A percentile compares a stretch with the other conserved stretches of the same genome.
Evolutionary conservation across 768 basidiomycete species (phyloP).

Genomic region (Pleurotus tuber-regium): DNA sequence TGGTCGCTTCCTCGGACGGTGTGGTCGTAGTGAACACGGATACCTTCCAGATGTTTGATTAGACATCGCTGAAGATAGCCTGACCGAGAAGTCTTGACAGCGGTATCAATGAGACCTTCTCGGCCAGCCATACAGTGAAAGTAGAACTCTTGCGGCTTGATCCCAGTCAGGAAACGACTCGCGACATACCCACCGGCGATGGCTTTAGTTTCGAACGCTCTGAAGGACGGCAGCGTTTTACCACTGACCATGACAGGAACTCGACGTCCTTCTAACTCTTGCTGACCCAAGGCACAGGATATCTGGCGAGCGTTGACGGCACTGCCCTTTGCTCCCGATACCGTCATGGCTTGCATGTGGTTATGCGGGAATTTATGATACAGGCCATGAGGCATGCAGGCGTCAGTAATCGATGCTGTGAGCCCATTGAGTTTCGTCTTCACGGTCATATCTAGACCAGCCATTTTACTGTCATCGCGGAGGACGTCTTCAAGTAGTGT

Average conservation of each 20-base stretch:
- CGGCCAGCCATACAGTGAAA: constrained; percentile 99
- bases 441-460: constrained; percentile 90
- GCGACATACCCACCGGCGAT: constrained; percentile 98
- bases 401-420: constrained; percentile 86
- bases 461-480: constrained; percentile 96
- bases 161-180: constrained; percentile 96
- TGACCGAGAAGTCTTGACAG: constrained; percentile 97
- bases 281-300: constrained; percentile 96
- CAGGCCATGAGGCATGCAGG: constrained; percentile 81
- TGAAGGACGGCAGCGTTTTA: constrained; percentile 96
- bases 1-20: constrained; percentile 95
- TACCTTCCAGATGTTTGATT: constrained; percentile 97
- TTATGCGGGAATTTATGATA: constrained; percentile 95
- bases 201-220: constrained; percentile 95
- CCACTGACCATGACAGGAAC: constrained; percentile 99
- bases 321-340: constrained; percentile 97
- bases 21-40: constrained; percentile 96
- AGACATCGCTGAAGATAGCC: constrained; percentile 97
- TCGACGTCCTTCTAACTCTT: constrained; percentile 96
- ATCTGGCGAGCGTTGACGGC: constrained; percentile 97
- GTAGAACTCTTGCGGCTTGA: constrained; percentile 98
- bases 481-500: constrained; percentile 86
- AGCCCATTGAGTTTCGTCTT: constrained; percentile 84
- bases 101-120: constrained; percentile 98
- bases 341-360: constrained; percentile 99